A percentile compares a stretch with the other conserved stretches of the same genome.
These are phyloP conservation scores for Neonectria magnoliae DNA, from an alignment of 2,329 filamentous ascomycete genomes.

Conservation along the genomic window DNA sequence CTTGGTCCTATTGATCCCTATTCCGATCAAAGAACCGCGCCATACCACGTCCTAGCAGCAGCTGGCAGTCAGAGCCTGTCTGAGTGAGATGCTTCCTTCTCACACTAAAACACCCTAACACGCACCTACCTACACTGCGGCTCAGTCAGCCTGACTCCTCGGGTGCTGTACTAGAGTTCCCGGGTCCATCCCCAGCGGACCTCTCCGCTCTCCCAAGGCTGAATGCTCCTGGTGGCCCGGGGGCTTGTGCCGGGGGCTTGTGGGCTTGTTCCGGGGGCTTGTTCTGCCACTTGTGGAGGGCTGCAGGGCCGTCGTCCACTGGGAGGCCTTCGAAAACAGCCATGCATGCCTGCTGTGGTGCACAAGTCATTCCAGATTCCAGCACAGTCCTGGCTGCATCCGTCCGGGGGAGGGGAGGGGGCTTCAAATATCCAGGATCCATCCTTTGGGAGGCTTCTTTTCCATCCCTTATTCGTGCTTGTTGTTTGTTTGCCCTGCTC, in stretches of 20 bases:
- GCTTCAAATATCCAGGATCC: constrained; percentile 3
- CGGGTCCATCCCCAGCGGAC: not conserved
- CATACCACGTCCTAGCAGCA: not conserved
- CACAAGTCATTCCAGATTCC: not conserved
- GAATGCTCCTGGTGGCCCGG: not conserved
- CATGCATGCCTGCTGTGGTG: constrained; percentile 3
- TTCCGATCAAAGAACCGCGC: not conserved
- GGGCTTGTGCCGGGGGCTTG: constrained; percentile 6
- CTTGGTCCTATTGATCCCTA: constrained; percentile 9
- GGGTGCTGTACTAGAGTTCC: not conserved
- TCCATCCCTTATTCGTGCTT: not conserved
- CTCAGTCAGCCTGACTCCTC: constrained; percentile 4
- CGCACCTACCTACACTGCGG: not conserved
- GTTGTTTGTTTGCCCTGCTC: not conserved
- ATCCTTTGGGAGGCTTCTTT: not conserved
- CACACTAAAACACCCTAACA: not conserved
- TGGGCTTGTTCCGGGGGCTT: constrained; percentile 5
- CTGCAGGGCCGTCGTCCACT: constrained; percentile 6
- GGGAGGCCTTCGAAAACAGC: constrained; percentile 14
- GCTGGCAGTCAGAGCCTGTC: constrained; percentile 2
- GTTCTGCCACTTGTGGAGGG: constrained; percentile 1
- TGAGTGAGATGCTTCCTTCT: constrained; percentile 9
- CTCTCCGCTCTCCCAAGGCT: constrained; percentile 11
- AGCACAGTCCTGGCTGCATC: not conserved
- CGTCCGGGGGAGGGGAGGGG: not conserved